A percentile compares a stretch with the other conserved stretches of the same genome.
phyloP scores from a whole-genome alignment of 2,329 filamentous ascomycete species.

The Fusarium papillatum region DNA sequence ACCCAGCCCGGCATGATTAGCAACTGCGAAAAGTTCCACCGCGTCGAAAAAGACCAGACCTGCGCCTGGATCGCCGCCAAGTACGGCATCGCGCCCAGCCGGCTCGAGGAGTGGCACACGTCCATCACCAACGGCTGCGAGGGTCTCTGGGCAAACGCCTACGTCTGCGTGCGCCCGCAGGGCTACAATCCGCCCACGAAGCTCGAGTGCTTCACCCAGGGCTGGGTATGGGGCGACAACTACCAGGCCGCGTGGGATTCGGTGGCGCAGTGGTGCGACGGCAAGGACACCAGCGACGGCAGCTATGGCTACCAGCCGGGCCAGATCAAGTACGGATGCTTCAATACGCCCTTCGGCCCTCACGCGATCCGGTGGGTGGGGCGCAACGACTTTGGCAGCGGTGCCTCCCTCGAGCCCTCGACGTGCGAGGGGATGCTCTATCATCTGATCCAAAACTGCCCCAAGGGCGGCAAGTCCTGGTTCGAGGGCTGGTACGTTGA shows the following conservation, averaged over 20 bases:
- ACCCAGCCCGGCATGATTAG: neutral
- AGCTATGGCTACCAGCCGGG: neutral
- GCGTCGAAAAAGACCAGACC: neutral
- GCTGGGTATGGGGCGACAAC: neutral
- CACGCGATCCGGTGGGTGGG: neutral
- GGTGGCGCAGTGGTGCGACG: neutral
- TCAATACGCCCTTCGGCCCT: neutral
- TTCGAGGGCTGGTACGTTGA: neutral
- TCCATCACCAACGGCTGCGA: neutral
- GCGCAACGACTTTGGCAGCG: neutral
- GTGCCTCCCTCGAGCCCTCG: neutral
- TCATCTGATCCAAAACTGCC: neutral
- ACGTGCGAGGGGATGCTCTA: neutral
- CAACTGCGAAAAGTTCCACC: neutral
- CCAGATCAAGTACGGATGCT: neutral
- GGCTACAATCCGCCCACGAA: neutral
- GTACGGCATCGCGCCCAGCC: neutral
- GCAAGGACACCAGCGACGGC: neutral
- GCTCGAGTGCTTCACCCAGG: neutral
- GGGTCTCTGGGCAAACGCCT: neutral
- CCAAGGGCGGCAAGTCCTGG: neutral
- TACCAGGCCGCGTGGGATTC: neutral
- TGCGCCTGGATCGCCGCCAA: neutral
- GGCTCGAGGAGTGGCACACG: neutral
- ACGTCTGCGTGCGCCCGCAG: neutral